Evolutionary conservation across 345 rosid species (phyloP).

Genomic region (Conringia planisiliqua): DNA sequence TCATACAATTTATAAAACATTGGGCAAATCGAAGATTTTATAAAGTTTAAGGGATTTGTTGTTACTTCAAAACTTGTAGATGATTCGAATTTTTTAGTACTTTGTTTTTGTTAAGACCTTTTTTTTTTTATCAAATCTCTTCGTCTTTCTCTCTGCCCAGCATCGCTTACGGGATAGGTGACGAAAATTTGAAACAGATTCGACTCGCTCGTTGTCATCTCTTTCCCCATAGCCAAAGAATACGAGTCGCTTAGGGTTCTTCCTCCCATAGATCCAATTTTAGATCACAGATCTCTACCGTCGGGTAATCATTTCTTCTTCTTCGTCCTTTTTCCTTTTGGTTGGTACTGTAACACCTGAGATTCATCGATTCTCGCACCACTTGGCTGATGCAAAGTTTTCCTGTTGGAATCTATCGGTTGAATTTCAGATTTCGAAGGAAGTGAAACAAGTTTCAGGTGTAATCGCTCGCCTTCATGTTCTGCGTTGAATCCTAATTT

Average conservation of each 20-base stretch:
- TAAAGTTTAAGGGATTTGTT: background rate
- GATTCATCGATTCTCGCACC: slow-evolving; percentile 26
- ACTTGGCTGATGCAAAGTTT: background rate
- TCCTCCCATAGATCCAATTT: slow-evolving; percentile 28
- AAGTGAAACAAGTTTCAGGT: slow-evolving; percentile 3
- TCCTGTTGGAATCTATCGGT: slow-evolving; percentile 2
- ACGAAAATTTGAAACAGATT: slow-evolving; percentile 20
- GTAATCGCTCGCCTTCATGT: slow-evolving; percentile 42
- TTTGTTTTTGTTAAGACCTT: background rate
- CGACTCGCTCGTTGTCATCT: slow-evolving; percentile 2
- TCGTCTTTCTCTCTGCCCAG: slow-evolving; percentile 13
- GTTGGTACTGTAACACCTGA: background rate
- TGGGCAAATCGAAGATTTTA: background rate
- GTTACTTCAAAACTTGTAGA: background rate
- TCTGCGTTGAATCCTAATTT: slow-evolving; percentile 47
- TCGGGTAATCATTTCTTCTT: slow-evolving; percentile 14
- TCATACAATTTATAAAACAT: background rate
- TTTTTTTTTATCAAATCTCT: background rate
- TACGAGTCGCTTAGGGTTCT: slow-evolving; percentile 21
- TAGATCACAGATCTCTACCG: slow-evolving; percentile 37
- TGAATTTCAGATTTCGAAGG: slow-evolving; percentile 15
- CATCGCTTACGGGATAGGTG: slow-evolving; percentile 21
- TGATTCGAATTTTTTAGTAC: slow-evolving; percentile 13
- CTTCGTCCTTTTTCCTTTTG: background rate
- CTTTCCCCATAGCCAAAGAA: slow-evolving; percentile 7